Conservation (phyloP, 768 basidiomycete genomes). For the Mrakia hoshinonis region DNA sequence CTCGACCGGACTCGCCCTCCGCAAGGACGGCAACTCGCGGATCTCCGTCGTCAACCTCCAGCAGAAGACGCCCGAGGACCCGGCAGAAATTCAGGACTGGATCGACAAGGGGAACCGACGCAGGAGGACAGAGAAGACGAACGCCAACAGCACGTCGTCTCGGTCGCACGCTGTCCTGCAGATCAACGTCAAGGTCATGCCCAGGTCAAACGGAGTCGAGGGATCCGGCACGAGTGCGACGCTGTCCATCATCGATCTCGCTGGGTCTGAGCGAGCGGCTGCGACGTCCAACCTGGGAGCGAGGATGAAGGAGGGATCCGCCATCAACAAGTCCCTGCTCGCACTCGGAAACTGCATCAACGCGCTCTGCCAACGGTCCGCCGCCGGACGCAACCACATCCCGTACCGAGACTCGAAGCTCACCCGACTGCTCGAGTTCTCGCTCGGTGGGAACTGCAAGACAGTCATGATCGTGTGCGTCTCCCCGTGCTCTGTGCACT, state of each 20-base stretch:
- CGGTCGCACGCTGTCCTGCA: conserved; percentile 96
- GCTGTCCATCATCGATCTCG: conserved; percentile 94
- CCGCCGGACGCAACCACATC: conserved; percentile 67
- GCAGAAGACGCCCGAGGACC: conserved; percentile 67
- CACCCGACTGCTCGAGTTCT: conserved; percentile 93
- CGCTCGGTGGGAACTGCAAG: conserved; percentile 95
- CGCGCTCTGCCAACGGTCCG: conserved; percentile 71
- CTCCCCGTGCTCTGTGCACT: conserved; percentile 87
- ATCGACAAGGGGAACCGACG: conserved; percentile 80
- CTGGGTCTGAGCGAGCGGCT: conserved; percentile 91
- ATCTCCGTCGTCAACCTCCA: conserved; percentile 82
- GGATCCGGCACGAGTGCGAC: conserved; percentile 79
- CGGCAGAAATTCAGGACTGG: conserved; percentile 89
- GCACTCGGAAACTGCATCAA: conserved; percentile 98
- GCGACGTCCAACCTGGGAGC: conserved; percentile 96
- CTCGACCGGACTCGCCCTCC: conserved; percentile 76
- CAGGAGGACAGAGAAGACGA: conserved; percentile 85
- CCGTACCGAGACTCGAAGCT: conserved; percentile 98
- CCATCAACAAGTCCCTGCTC: conserved; percentile 97
- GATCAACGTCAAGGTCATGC: conserved; percentile 81
- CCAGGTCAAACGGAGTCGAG: conserved; percentile 60
- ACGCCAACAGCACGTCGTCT: conserved; percentile 92
- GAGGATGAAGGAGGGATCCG: conserved; percentile 95
- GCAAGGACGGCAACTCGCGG: conserved; percentile 71
- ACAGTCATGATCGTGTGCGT: conserved; percentile 99